phyloP scores from a whole-genome alignment of 2,329 filamentous ascomycete species.

The Claviceps pazoutovae region DNA sequence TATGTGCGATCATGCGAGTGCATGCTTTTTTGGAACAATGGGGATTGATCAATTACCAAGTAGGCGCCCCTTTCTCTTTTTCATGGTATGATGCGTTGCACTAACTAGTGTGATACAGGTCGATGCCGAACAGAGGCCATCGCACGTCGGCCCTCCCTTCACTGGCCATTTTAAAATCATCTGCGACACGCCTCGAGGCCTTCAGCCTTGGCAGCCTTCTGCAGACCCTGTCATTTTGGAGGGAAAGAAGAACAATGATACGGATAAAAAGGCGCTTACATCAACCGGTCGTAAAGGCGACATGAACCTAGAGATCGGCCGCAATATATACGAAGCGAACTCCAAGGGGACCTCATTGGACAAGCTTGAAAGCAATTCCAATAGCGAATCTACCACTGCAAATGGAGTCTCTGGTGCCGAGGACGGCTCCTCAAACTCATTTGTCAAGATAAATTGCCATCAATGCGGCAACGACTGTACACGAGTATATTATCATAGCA shows the following conservation, averaged over 20 bases:
- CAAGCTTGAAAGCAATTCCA: slow-evolving; percentile 56
- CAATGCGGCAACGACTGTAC: slow-evolving; percentile 86
- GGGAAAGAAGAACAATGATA: slow-evolving; percentile 48
- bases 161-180: slow-evolving; percentile 95
- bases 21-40: slow-evolving; percentile 97
- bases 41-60: slow-evolving; percentile 98
- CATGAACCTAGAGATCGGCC: slow-evolving; percentile 80
- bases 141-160: slow-evolving; percentile 89
- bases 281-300: slow-evolving; percentile 59
- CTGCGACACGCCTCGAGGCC: slow-evolving; percentile 84
- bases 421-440: slow-evolving; percentile 49
- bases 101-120: slow-evolving; percentile 44
- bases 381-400: slow-evolving; percentile 54
- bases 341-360: slow-evolving; percentile 63
- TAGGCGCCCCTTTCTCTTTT: slow-evolving; percentile 24
- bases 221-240: slow-evolving; percentile 56
- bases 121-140: slow-evolving; percentile 87
- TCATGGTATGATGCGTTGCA: neutral
- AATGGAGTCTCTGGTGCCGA: slow-evolving; percentile 50
- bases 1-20: slow-evolving; percentile 97
- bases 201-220: slow-evolving; percentile 89
- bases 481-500: slow-evolving; percentile 45
- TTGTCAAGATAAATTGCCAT: slow-evolving; percentile 67
- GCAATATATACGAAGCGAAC: slow-evolving; percentile 89
- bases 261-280: slow-evolving; percentile 58